Percentiles rank a stretch among this genome's conserved stretches.
Evolutionary conservation across 2,329 filamentous ascomycete genomes (phyloP).

Genomic region (Neodidymelliopsis sp.): DNA sequence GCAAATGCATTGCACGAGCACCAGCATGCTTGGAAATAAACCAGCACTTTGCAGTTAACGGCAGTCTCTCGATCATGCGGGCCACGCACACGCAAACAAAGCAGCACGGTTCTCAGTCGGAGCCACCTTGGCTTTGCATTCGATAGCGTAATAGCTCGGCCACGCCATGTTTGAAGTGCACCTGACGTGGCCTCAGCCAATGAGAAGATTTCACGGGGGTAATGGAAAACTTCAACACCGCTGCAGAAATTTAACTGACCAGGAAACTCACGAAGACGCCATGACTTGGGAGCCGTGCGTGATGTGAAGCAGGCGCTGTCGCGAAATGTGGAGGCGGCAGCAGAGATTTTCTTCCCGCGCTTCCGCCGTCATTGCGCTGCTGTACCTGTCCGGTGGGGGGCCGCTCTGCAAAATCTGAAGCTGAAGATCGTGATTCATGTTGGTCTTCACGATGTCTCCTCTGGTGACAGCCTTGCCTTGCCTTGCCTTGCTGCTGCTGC

Average conservation of each 20-base stretch:
- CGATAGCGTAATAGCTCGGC: constrained; percentile 43
- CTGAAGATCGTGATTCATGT: constrained; percentile 16
- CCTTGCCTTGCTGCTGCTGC: too few relatives aligned
- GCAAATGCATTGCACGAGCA: constrained; percentile 35
- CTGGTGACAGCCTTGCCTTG: constrained; percentile 13
- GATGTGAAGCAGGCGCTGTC: constrained; percentile 23
- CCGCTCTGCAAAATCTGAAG: constrained; percentile 9
- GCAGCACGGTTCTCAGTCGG: constrained; percentile 23
- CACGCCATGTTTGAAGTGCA: constrained; percentile 27
- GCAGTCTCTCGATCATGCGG: constrained; percentile 48
- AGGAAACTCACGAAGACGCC: constrained; percentile 25
- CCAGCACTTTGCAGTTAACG: constrained; percentile 54
- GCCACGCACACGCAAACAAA: constrained; percentile 32
- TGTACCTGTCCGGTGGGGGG: constrained; percentile 16
- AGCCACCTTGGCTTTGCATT: constrained; percentile 31
- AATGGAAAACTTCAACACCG: constrained; percentile 34
- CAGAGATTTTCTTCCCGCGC: constrained; percentile 27
- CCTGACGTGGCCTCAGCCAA: constrained; percentile 28
- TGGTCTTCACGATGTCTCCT: constrained; percentile 8
- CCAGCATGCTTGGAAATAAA: constrained; percentile 27
- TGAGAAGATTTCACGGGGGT: constrained; percentile 35
- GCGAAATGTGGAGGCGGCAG: constrained; percentile 33
- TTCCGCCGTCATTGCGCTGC: constrained; percentile 20
- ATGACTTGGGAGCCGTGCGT: constrained; percentile 25
- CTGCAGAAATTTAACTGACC: constrained; percentile 31